These are phyloP conservation scores for Solanum dulcamara DNA, from an alignment of 257 asterid genomes.

Conservation along the genomic window DNA sequence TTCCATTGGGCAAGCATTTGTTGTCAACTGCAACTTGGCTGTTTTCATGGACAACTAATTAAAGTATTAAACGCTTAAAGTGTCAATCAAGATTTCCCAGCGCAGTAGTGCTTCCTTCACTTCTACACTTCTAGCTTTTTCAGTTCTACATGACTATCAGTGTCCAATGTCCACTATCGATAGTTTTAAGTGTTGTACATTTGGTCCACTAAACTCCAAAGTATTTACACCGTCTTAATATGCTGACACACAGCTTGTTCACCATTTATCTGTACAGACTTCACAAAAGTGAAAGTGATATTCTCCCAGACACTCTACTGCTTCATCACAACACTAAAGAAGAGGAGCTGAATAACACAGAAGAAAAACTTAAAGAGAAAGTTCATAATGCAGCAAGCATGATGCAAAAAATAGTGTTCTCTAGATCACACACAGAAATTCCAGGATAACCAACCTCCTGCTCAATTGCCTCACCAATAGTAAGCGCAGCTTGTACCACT, in stretches of 20 bases:
- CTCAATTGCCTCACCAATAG: conserved; percentile 73
- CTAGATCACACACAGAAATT: not conserved
- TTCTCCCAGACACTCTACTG: not conserved
- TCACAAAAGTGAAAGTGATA: not conserved
- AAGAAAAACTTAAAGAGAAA: not conserved
- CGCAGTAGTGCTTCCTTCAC: not conserved
- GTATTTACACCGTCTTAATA: not conserved
- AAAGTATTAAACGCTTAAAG: not conserved
- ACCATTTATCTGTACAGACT: not conserved
- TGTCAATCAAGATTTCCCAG: not conserved
- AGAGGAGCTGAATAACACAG: not conserved
- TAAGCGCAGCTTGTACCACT: conserved; percentile 67
- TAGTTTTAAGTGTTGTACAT: not conserved
- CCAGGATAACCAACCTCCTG: conserved; percentile 63
- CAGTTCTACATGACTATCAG: not conserved
- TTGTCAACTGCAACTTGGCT: not conserved
- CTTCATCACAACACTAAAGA: not conserved
- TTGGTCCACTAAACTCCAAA: not conserved
- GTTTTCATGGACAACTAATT: not conserved
- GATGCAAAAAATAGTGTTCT: not conserved
- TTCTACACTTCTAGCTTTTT: not conserved
- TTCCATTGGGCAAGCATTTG: not conserved
- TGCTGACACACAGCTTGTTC: not conserved
- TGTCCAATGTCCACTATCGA: not conserved
- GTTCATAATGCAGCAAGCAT: not conserved